Evolutionary conservation across 75 land plant genomes (phyloP).

Genomic region (Cryptomeria japonica): DNA sequence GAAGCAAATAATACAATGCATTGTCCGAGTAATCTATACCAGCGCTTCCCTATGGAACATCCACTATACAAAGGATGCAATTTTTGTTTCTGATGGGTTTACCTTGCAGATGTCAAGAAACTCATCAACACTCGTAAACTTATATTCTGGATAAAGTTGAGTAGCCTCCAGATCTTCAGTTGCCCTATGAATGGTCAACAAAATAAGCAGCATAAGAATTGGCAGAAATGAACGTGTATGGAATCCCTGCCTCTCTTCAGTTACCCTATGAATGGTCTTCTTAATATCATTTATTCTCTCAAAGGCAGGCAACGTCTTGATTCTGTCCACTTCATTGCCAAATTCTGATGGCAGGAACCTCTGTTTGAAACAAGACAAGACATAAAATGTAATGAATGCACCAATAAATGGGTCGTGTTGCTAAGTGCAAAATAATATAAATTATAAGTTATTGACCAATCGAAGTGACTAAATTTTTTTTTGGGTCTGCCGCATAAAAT

Average conservation of each 20-base stretch:
- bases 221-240: neutral
- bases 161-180: slow-evolving; percentile 33
- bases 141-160: slow-evolving; percentile 42
- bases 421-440: too few relatives aligned
- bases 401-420: too few relatives aligned
- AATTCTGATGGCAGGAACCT: neutral
- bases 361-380: neutral
- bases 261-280: neutral
- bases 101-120: slow-evolving; percentile 22
- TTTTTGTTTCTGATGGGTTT: slow-evolving; percentile 15
- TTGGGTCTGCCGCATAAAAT: too few relatives aligned
- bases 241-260: neutral
- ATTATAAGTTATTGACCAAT: too few relatives aligned
- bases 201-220: too few relatives aligned
- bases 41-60: too few relatives aligned
- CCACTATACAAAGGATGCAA: slow-evolving; percentile 14
- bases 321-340: neutral
- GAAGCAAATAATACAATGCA: too few relatives aligned
- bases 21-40: too few relatives aligned
- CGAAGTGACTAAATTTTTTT: too few relatives aligned
- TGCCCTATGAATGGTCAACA: too few relatives aligned
- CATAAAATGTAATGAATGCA: too few relatives aligned
- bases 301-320: neutral
- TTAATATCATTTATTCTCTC: neutral
- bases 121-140: slow-evolving; percentile 30